A percentile compares a stretch with the other conserved stretches of the same genome.
Evolutionary conservation across 768 basidiomycete genomes (phyloP).

Genomic region (Boletus barrowsii): DNA sequence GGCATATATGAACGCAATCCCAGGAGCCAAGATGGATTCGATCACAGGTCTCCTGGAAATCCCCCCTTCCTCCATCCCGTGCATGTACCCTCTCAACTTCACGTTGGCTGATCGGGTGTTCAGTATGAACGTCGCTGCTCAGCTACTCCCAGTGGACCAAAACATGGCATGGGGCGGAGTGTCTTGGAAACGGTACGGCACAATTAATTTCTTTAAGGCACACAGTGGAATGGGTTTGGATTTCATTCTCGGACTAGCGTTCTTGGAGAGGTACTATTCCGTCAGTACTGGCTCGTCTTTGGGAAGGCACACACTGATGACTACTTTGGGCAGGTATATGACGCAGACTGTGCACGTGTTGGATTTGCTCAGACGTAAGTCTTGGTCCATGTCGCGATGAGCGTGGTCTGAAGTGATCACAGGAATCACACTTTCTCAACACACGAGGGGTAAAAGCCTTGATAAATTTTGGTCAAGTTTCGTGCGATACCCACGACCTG

Average conservation of each 20-base stretch:
- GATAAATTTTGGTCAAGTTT: too few species aligned
- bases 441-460: too few species aligned
- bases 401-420: too few species aligned
- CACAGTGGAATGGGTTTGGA: background rate
- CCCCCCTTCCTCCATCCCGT: background rate
- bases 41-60: constrained; percentile 14
- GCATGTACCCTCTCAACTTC: background rate
- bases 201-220: rapidly evolving
- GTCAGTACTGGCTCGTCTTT: background rate
- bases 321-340: background rate
- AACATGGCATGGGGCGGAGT: background rate
- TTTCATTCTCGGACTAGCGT: background rate
- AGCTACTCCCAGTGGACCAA: background rate
- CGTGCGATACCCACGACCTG: too few species aligned
- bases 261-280: background rate
- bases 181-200: background rate
- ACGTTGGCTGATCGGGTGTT: background rate
- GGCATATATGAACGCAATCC: constrained; percentile 13
- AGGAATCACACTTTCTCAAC: too few species aligned
- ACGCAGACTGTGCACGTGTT: background rate
- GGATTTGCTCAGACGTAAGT: background rate
- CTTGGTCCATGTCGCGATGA: too few species aligned
- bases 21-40: constrained; percentile 8
- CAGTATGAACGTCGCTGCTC: background rate
- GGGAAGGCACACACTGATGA: background rate